phyloP scores from a whole-genome alignment of 164 flowering plant genomes.

The Cinnamomum chago region DNA sequence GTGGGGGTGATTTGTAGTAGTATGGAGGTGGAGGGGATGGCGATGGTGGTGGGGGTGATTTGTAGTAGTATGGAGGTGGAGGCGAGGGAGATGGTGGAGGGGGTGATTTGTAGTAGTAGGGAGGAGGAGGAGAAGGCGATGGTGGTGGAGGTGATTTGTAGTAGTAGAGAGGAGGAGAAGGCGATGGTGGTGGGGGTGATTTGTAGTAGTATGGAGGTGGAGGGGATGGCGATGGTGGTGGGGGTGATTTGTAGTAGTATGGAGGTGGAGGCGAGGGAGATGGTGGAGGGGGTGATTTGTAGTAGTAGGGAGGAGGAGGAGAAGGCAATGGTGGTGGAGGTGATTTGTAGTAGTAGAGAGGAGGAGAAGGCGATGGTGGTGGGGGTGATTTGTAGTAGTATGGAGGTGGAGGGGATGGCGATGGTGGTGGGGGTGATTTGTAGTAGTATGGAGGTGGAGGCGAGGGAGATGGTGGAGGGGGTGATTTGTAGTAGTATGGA shows the following conservation, averaged over 20 bases:
- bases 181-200: conserved; percentile 39
- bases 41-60: conserved; percentile 18
- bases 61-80: conserved; percentile 21
- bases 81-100: conserved; percentile 20
- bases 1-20: conserved; percentile 7
- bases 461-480: too few species aligned
- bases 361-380: conserved; percentile 8
- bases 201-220: conserved; percentile 25
- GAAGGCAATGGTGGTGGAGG: conserved; percentile 24
- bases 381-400: conserved; percentile 15
- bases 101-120: conserved; percentile 24
- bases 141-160: conserved; percentile 30
- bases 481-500: too few species aligned
- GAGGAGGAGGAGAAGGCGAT: conserved; percentile 4
- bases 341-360: conserved; percentile 20
- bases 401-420: conserved; percentile 26
- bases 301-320: conserved; percentile 25
- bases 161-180: conserved; percentile 19
- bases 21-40: conserved; percentile 6
- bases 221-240: conserved; percentile 22
- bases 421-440: conserved; percentile 25
- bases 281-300: conserved; percentile 28
- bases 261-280: conserved; percentile 24
- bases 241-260: conserved; percentile 26
- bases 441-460: too few species aligned